Base-by-base conservation (phyloP, 106 monocot species). In the Acorus gramineus region DNA sequence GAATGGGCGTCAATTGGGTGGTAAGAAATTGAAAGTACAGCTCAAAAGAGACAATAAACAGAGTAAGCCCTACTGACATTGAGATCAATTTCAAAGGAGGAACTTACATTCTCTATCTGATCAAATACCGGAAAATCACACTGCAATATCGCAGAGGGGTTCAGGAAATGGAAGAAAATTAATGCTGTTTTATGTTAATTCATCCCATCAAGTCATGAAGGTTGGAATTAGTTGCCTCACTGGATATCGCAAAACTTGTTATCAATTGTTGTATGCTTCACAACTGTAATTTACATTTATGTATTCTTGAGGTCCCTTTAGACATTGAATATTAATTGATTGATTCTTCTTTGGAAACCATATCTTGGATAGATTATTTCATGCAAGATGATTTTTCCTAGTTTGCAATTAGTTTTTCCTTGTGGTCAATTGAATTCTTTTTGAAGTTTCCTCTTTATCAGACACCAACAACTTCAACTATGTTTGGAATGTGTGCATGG, bases 21-120 rank as follows among this genome's bases (percentile, higher is more conserved):
- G 95, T 69, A 95, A 95, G 74, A 90, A 90, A 56, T 69, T 95
- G 74, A 95, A 95, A 76, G 95, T 95, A 59, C 95, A 95, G 68
- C 87, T 95, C 43, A 95, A 95, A 69, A 82, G 86, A 85, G 95
- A 95, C 61, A 86, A 94, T 80, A 95, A 83, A 71, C 79, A 86
- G 48, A 84, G 64, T 52, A 86, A 84, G 82, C 74, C 86, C 72
- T 84, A 74, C 68, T 86, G 84, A 90, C 28, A 43, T 42, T 48
- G 59, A 8, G 66, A 64, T 28, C 28, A 28, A 28, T 28, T 28
- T 28, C 28, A 28, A 28, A 28, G 28, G 28, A 28, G 28, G 28
- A 28, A 28, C 28, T 28, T 28, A 28, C 28, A 28, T 28, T 28
- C 28, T 28, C 28, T 28, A 28, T 28, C 28, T 28, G 28, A 28